Percentiles rank a stretch among this genome's conserved stretches.
Conservation (phyloP, 306 rosid genomes). For the Prunus mongolica region DNA sequence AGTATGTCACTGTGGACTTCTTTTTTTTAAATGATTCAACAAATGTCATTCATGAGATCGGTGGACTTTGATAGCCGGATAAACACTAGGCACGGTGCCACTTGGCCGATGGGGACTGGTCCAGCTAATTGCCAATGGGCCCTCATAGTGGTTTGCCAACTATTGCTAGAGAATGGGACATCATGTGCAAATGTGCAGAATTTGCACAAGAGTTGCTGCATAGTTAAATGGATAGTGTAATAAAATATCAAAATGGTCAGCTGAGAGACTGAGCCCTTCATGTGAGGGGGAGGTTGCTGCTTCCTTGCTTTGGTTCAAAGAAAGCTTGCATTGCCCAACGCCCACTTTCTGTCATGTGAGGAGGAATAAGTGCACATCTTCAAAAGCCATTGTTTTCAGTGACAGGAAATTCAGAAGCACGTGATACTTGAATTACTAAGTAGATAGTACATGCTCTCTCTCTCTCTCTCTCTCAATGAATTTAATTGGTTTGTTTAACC, state of each 20-base stretch:
- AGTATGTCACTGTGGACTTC: neutral
- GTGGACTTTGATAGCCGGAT: neutral
- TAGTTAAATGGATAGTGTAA: neutral
- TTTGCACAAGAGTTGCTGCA: neutral
- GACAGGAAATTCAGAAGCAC: constrained; percentile 52
- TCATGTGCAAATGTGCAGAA: constrained; percentile 15
- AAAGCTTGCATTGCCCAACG: constrained; percentile 10
- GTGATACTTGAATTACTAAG: constrained; percentile 20
- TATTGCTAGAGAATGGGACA: neutral
- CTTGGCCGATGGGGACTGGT: neutral
- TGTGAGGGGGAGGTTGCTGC: constrained; percentile 33
- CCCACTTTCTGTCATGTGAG: constrained; percentile 44
- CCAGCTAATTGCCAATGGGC: neutral
- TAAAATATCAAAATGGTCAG: constrained; percentile 2
- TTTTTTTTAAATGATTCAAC: neutral
- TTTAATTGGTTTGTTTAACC: neutral
- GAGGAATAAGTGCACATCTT: constrained; percentile 46
- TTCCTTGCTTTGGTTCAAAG: constrained; percentile 25
- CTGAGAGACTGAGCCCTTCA: constrained; percentile 28
- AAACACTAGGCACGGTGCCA: neutral
- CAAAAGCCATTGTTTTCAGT: constrained; percentile 32
- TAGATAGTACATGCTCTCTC: neutral
- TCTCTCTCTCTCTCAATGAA: neutral
- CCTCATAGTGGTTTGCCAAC: constrained; percentile 2
- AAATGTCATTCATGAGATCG: neutral